A percentile compares a stretch with the other conserved stretches of the same genome.
Evolutionary conservation across 768 basidiomycete species (phyloP).

Genomic region (Lactarius akahatsu): DNA sequence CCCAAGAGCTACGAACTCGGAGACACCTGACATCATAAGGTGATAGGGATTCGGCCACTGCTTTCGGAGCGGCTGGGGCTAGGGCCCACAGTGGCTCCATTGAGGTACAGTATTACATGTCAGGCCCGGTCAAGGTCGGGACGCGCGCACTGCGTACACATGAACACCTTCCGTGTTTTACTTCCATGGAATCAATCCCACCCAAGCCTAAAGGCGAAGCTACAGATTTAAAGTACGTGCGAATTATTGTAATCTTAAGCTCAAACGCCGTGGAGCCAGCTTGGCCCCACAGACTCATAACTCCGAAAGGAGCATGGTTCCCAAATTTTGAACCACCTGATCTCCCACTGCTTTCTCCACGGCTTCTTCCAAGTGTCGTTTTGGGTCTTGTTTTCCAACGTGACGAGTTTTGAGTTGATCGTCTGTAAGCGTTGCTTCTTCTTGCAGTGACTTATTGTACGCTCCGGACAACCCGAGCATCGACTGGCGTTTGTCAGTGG

Average conservation of each 20-base stretch:
- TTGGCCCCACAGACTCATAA: slow-evolving; percentile 46
- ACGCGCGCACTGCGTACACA: too few species aligned
- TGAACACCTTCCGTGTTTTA: too few species aligned
- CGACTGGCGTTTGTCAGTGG: slow-evolving; percentile 47
- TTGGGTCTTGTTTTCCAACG: slow-evolving; percentile 97
- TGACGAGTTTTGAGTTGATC: slow-evolving; percentile 97
- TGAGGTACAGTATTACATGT: too few species aligned
- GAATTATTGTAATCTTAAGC: background rate
- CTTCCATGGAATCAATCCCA: background rate
- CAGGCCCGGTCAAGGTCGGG: too few species aligned
- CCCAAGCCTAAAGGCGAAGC: background rate
- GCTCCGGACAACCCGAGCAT: slow-evolving; percentile 92
- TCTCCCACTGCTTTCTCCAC: slow-evolving; percentile 98
- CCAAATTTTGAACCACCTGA: slow-evolving; percentile 93
- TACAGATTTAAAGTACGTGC: background rate
- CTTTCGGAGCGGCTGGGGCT: background rate
- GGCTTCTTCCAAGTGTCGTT: slow-evolving; percentile 94
- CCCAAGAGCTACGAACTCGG: background rate
- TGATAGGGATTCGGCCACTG: background rate
- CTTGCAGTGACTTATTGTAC: slow-evolving; percentile 98
- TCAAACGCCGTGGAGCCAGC: background rate
- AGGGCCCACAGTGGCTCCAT: background rate
- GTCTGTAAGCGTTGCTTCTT: slow-evolving; percentile 90
- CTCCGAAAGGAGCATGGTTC: slow-evolving; percentile 93
- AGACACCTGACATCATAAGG: background rate